These are phyloP conservation scores for Metschnikowia kofuensis DNA, from an alignment of 805 yeast species.

Conservation along the genomic window DNA sequence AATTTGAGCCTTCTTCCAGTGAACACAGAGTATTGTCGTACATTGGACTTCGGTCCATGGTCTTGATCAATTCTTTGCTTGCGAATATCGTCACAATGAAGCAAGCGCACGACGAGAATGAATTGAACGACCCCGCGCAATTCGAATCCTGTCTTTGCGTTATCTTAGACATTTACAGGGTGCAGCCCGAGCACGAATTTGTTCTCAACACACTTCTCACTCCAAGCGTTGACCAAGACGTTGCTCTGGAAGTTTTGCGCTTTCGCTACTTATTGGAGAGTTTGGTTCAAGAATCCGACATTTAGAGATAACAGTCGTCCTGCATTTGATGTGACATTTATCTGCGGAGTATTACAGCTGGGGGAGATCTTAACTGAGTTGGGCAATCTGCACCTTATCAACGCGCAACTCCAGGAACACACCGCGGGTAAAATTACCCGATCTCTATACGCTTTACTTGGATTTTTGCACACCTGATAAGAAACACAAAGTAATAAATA, in stretches of 20 bases:
- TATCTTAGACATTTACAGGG: conserved; percentile 22
- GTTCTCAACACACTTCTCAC: conserved; percentile 35
- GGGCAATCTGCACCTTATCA: conserved; percentile 5
- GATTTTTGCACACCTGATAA: conserved; percentile 6
- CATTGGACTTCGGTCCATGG: conserved; percentile 32
- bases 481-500: conserved; percentile 7
- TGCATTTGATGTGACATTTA: neutral
- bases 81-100: conserved; percentile 23
- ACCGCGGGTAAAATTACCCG: conserved; percentile 7
- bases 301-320: conserved; percentile 2
- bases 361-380: conserved; percentile 5
- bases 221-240: conserved; percentile 32
- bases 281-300: conserved; percentile 5
- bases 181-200: conserved; percentile 34
- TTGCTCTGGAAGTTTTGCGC: conserved; percentile 38
- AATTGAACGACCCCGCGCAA: conserved; percentile 9
- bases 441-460: conserved; percentile 3
- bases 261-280: conserved; percentile 26
- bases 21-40: conserved; percentile 34
- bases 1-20: conserved; percentile 28
- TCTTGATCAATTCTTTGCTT: conserved; percentile 37
- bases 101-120: conserved; percentile 16
- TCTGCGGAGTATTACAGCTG: neutral
- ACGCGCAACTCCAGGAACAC: neutral
- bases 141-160: conserved; percentile 5